phyloP scores from a whole-genome alignment of 169 alveolate species.

The Blepharisma undulans region DNA sequence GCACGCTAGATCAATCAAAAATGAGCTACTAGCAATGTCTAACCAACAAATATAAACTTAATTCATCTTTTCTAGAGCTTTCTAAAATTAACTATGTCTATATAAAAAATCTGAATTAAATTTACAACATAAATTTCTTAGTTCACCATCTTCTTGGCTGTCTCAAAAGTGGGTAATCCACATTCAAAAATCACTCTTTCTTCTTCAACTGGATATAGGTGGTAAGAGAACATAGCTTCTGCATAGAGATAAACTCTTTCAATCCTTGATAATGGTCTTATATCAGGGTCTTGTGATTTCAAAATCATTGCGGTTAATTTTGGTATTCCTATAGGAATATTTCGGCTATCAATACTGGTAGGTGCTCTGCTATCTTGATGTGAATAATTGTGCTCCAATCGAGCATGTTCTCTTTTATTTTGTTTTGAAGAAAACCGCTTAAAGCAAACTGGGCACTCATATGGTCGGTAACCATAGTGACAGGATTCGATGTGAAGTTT shows the following conservation, averaged over 20 bases:
- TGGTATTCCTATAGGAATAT: background rate
- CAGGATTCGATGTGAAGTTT: conserved; percentile 38
- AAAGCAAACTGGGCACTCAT: conserved; percentile 26
- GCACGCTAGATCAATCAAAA: too few species aligned
- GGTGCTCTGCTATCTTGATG: background rate
- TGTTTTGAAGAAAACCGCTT: conserved; percentile 33
- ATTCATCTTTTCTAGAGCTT: background rate
- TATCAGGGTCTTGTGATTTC: conserved; percentile 8
- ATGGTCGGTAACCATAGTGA: conserved; percentile 23
- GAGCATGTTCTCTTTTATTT: conserved; percentile 17
- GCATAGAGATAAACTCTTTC: conserved; percentile 17
- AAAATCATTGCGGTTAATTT: background rate
- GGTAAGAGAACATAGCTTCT: background rate
- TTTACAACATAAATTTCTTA: too few species aligned
- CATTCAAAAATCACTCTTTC: background rate
- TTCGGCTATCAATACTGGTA: background rate
- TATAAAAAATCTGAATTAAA: too few species aligned
- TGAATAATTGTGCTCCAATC: conserved; percentile 28
- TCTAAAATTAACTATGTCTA: too few species aligned
- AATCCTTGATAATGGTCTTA: background rate
- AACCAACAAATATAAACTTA: too few species aligned
- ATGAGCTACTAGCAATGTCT: too few species aligned
- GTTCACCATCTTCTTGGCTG: background rate
- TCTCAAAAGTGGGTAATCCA: background rate
- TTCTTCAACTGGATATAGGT: background rate